Base-by-base conservation (phyloP, 2,329 filamentous ascomycete species). In the Xylaria sp. region DNA sequence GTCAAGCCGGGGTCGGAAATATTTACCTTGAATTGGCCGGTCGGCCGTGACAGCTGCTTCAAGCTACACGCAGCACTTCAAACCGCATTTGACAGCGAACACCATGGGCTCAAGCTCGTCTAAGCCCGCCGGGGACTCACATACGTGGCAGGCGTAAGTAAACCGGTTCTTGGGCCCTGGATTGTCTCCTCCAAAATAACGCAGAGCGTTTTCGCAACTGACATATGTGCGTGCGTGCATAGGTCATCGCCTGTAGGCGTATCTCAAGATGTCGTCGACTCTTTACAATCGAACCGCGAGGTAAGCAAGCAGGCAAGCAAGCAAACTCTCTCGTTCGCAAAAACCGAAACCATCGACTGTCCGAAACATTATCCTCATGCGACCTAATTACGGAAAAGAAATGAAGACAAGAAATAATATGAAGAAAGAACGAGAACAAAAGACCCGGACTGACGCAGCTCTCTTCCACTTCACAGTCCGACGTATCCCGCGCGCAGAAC, bases 201-300 rank as follows among this genome's bases (percentile, higher is more conserved):
- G 48, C 61, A 49, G 48, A 39, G 20, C 18, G 25, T 8, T 46
- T 46, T 46, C 15, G 41, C 41, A 33, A 41, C 54, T 66, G 39
- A 66, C 68, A 31, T n/a, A n/a, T n/a, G 6, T 5, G 6, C 28
- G 28, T 28, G 28, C 33, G 52, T 54, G 46, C 48, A 13, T 31
- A 83, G 81, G 69, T 76, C 80, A 68, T 82, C 83, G 58, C 84
- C 86, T 41, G 82, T 84, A 73, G 84, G 85, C 75, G 80, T 97
- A 81, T 97, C 94, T 74, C 90, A 93, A 78, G 90, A 92, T 78
- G 86, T 98, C 77, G 87, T 97, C 77, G 91, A 97, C 77, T 90
- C 91, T 70, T 86, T 98, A 70, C 93, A 97, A 81, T 88, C 89
- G 71, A 97, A 90, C 84, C 88, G 91, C 75, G 94, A 98, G 89